Evolutionary conservation across 768 basidiomycete genomes (phyloP).

Genomic region (Gloeostereum incarnatum): DNA sequence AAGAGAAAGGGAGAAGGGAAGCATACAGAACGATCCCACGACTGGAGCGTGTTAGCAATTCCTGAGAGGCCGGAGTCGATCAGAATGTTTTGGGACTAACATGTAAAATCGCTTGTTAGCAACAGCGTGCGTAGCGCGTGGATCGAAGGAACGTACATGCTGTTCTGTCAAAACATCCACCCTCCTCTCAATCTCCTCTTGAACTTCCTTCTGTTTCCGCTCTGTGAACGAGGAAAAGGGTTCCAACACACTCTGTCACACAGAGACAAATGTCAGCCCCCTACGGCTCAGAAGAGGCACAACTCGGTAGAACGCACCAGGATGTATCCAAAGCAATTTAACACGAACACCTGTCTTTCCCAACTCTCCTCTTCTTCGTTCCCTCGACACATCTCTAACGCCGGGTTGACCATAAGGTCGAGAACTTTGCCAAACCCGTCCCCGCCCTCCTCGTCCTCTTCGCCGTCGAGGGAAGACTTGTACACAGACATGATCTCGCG

Average conservation of each 20-base stretch:
- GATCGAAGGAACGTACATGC: slow-evolving; percentile 52
- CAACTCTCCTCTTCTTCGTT: slow-evolving; percentile 69
- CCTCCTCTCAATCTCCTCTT: slow-evolving; percentile 49
- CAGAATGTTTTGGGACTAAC: slow-evolving; percentile 43
- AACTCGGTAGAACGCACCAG: slow-evolving; percentile 50
- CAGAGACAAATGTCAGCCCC: background rate
- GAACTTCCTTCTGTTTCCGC: slow-evolving; percentile 49
- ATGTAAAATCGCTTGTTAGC: no score
- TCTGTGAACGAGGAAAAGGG: slow-evolving; percentile 61
- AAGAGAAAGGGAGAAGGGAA: background rate
- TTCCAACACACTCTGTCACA: slow-evolving; percentile 50
- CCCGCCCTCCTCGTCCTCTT: slow-evolving; percentile 33
- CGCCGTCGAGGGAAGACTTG: slow-evolving; percentile 73
- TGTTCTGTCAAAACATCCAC: slow-evolving; percentile 64
- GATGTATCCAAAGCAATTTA: slow-evolving; percentile 82
- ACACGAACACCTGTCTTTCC: slow-evolving; percentile 76
- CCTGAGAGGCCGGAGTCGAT: slow-evolving; percentile 43
- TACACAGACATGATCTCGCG: slow-evolving; percentile 88
- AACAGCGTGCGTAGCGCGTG: background rate
- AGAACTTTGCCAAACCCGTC: slow-evolving; percentile 62
- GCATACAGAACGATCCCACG: slow-evolving; percentile 30
- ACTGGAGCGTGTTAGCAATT: slow-evolving; percentile 31
- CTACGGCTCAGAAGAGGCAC: background rate
- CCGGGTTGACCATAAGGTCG: slow-evolving; percentile 80
- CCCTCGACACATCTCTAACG: slow-evolving; percentile 61